Evolutionary conservation across 345 rosid species (phyloP).

Genomic region (Arabidopsis suecica): DNA sequence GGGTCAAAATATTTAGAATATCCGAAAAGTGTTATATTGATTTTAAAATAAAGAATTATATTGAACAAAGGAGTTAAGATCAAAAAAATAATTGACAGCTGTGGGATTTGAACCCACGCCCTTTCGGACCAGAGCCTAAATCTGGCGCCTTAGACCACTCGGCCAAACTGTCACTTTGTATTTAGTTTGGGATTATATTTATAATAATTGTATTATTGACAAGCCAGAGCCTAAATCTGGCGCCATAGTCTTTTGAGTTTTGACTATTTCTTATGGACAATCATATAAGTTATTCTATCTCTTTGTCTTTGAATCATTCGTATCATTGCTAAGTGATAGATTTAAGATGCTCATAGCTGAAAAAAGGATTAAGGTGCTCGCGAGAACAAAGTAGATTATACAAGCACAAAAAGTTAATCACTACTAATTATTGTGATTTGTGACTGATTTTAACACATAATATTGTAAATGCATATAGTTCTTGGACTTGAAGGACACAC

Average conservation of each 20-base stretch:
- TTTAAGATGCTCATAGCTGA: neutral
- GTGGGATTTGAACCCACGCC: slow-evolving; percentile 99
- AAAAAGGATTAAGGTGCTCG: neutral
- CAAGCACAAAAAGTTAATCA: neutral
- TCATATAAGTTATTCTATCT: neutral
- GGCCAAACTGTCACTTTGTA: slow-evolving; percentile 79
- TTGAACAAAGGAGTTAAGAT: neutral
- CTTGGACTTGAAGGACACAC: too few relatives aligned
- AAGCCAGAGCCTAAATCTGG: too few relatives aligned
- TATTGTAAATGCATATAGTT: too few relatives aligned
- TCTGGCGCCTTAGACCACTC: slow-evolving; percentile 99
- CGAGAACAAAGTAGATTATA: too few relatives aligned
- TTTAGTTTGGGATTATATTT: accelerated
- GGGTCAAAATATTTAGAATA: neutral
- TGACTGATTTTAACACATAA: neutral
- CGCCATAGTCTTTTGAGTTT: neutral
- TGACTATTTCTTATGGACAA: neutral
- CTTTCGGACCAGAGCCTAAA: slow-evolving; percentile 99
- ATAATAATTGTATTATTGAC: too few relatives aligned
- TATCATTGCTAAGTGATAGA: neutral
- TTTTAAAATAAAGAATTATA: neutral
- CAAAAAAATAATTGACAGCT: slow-evolving; percentile 60
- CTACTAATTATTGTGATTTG: too few relatives aligned
- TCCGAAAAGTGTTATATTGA: neutral
- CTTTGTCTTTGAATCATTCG: neutral